Percentiles rank a stretch among this genome's conserved stretches.
These are phyloP conservation scores for Gastrolobium bilobum DNA, from an alignment of 306 rosid species.

Conservation along the genomic window DNA sequence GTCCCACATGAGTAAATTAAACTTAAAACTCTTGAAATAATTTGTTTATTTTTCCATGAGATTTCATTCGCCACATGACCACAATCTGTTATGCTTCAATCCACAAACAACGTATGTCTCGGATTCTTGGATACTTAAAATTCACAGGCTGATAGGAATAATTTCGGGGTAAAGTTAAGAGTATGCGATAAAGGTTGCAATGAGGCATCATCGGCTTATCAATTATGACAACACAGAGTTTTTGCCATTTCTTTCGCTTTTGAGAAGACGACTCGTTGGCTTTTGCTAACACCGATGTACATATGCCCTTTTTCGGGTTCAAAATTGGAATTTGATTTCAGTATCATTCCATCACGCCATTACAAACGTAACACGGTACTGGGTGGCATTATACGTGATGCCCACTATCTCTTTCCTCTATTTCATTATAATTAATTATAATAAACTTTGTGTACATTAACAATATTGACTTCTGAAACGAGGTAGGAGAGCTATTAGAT, in stretches of 20 bases:
- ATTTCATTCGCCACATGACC: background rate
- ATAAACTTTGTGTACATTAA: too few species aligned
- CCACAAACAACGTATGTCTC: too few species aligned
- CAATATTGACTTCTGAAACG: too few species aligned
- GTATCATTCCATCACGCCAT: background rate
- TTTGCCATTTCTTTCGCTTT: slow-evolving; percentile 15
- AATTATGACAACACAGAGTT: background rate
- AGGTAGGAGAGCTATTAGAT: too few species aligned
- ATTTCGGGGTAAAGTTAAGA: too few species aligned
- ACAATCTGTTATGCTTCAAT: too few species aligned
- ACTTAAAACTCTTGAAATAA: background rate
- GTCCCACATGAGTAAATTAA: background rate
- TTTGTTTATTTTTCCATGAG: background rate
- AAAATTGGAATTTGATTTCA: background rate
- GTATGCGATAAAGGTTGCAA: too few species aligned
- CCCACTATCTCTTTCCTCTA: background rate
- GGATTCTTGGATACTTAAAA: too few species aligned
- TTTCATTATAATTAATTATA: background rate
- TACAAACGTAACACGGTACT: background rate
- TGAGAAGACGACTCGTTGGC: background rate
- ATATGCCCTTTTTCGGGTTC: background rate
- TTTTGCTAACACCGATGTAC: background rate
- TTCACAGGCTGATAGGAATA: too few species aligned
- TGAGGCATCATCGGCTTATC: background rate
- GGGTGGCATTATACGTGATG: background rate